Base-by-base conservation (phyloP, 768 basidiomycete genomes). In the Stropharia rugosoannulata region DNA sequence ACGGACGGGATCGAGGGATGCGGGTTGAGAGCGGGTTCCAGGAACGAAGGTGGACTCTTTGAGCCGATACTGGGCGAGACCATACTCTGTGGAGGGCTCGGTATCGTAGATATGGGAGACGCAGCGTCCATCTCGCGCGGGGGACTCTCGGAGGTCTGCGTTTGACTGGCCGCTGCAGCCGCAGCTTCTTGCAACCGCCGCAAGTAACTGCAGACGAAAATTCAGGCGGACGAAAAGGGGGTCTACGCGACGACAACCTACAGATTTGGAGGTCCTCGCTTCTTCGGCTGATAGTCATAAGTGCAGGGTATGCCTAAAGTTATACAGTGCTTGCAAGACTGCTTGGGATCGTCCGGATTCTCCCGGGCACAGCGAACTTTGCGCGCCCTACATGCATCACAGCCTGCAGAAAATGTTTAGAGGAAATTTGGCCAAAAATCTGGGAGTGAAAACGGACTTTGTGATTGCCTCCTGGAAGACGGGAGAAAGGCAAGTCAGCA, bases 231-330 rank as follows among this genome's bases (percentile, higher is more conserved):
- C 49, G 49, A 42, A 43, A 18, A 12, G 36, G 19, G 29, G 19
- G 29, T 32, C 5, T 16, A 51, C 51, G n/a, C 45, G n/a, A 27
- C 36, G n/a, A 4, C 38, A 25, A 64, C 54, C 39, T 65, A 95
- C 90, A 94, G 77, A 70, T 95, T 95, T 1, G 93, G 94, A 3
- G 94, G 94, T 0, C 94, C 94, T 54, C 94, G 78, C 71, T 95
- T 95, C 78, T 94, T 94, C 16, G 94, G 94, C 67, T 91, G 89
- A 68, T 95, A 95, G 66, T 93, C 89, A 62, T 95, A 96, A 1
- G 90, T 93, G 69, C 94, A 95, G 5, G 85, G 81, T 47, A 94
- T 89, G 16, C 85, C 87, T 48, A 95, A 83, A 0, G 87, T 80
- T 62, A 88, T 77, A 68, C 92, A 95, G 66, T 94, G 92, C 67